Evolutionary conservation across 495 filamentous ascomycete species (phyloP).

Genomic region (Neurospora pannonica): DNA sequence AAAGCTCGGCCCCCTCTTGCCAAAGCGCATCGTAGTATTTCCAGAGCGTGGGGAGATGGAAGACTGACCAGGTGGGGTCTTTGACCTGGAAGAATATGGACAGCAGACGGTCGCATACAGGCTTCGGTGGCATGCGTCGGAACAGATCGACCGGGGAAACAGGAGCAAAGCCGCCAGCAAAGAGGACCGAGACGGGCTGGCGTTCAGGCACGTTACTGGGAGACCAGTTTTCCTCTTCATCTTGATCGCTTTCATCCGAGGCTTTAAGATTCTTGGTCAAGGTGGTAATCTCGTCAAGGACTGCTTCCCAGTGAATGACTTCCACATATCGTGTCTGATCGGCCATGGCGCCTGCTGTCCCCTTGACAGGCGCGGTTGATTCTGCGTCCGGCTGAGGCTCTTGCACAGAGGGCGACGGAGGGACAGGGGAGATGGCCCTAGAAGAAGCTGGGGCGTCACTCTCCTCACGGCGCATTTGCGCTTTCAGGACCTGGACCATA

Average conservation of each 20-base stretch:
- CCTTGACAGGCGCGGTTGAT: neutral
- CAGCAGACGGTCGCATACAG: constrained; percentile 36
- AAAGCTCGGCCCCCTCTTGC: constrained; percentile 9
- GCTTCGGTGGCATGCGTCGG: constrained; percentile 30
- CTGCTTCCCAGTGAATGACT: constrained; percentile 40
- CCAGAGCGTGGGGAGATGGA: constrained; percentile 38
- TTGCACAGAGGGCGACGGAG: neutral
- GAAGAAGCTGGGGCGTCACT: neutral
- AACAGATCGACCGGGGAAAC: constrained; percentile 31
- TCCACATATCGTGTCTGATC: constrained; percentile 40
- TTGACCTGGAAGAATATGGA: constrained; percentile 34
- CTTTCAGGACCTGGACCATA: constrained; percentile 38
- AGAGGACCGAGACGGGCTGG: constrained; percentile 25
- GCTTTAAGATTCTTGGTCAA: constrained; percentile 14
- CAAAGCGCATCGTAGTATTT: constrained; percentile 27
- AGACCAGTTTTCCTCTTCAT: constrained; percentile 17
- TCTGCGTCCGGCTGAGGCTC: neutral
- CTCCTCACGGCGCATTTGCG: constrained; percentile 10
- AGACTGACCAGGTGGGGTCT: constrained; percentile 31
- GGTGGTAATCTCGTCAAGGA: constrained; percentile 35
- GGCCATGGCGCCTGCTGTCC: constrained; percentile 21
- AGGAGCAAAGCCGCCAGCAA: constrained; percentile 29
- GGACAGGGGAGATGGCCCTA: neutral
- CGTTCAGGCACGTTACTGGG: constrained; percentile 7
- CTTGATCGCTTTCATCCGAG: constrained; percentile 8